Evolutionary conservation across 257 asterid species (phyloP), one percentile per base, ranked within the genome.

Genomic region (Nemophila menziesii): DNA sequence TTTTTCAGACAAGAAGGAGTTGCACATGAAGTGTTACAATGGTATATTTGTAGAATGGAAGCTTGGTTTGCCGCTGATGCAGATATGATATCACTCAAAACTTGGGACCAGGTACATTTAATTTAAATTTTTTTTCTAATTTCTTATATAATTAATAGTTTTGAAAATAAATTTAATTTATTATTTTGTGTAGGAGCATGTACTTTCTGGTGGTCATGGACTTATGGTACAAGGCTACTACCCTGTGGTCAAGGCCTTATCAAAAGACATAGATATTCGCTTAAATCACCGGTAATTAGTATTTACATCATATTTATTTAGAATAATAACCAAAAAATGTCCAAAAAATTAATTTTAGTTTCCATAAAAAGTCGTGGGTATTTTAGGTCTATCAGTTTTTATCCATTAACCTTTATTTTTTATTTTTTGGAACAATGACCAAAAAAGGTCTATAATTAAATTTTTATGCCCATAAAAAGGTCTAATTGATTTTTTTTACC

Each of bases 31-130:
- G 99, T 90, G 55, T 50, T 85, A 67, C 94, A 90, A 62, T 90
- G 99, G 99, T 90, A 68, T 75, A 67, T 90, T 41, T 85, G 96
- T 64, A 72, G 99, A 74, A 90, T 90, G 96, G 99, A 90, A 65
- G 99, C 99, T 33, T 90, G 99, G 99, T 90, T 90, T 71, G 96
- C 96, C 70, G 94, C 99, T n/a, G 99, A 85, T 79, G 92, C 93
- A 34, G 93, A 85, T 60, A 79, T 71, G 92, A 90, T 90, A 64
- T 90, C 99, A 47, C 80, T 85, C 69, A 79, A 77, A 63, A 84
- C 85, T 60, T 90, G 99, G 99, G 99, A 90, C 65, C 92, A 90
- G 92, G 99, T 60, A 66, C 62, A 80, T 64, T 49, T 52, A 13
- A 11, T 60, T 50, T 0, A 40, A 45, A 7, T 1, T 33, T 52